Evolutionary conservation across 169 alveolate species (phyloP), one percentile per base, ranked within the genome.

Genomic region (Plasmodium inui): DNA sequence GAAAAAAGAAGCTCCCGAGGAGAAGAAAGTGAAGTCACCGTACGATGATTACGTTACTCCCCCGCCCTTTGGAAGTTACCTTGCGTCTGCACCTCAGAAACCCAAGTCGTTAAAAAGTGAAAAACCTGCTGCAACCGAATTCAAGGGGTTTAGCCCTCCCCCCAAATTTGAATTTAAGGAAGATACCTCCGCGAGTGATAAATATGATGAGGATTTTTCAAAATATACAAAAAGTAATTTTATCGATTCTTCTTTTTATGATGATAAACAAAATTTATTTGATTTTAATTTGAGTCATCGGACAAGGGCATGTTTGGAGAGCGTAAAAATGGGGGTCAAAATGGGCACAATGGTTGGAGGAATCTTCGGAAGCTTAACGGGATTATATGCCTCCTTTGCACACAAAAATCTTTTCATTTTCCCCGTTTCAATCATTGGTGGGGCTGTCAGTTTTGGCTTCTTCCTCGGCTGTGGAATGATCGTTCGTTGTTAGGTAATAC

Each of bases 271-370:
- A 22, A 94, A 83, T 78, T 94, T 78, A 79, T 90, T 84, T 85
- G 92, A 79, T 67, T 92, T 92, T 34, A 85, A 94, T 61, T 96
- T 96, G 30, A 96, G 96, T 80, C 97, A 97, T 28, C 84, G 98
- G 78, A 95, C 97, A 30, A 92, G 96, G 39, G 96, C 95, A 53
- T 98, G 99, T 92, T 82, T 97, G 71, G 99, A 97, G 34, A 97
- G 98, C 83, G 94, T 98, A 55, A 98, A 97, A 82, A 94, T 97
- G 98, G 99, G 99, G 10, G 96, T 95, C 81, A 98, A 98, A 83
- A 98, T 97, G 98, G 99, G 99, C 6, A 98, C 98, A 3, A 97
- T 97, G 61, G 98, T 98, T 41, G 99, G 99, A 28, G 98, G 98
- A n/a, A 97, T 98, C 46, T 98, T 98, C 84, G 99, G 99, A 0